Base-by-base conservation (phyloP, 2,329 filamentous ascomycete species). In the Uncinocarpus reesii region DNA sequence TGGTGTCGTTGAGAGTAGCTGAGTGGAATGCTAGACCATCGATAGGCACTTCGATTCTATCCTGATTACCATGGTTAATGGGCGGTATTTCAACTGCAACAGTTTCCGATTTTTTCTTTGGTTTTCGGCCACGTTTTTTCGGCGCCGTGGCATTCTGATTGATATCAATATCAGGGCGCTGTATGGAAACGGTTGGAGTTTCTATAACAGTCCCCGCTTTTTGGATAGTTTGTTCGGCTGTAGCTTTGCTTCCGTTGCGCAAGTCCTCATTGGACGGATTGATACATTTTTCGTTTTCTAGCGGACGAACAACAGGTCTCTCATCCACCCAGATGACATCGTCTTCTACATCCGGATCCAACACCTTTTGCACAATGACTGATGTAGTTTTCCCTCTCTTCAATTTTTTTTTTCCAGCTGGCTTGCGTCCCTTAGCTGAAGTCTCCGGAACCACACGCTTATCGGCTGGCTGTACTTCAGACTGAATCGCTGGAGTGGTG, bases 381-480 rank as follows among this genome's bases (percentile, higher is more conserved):
- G 66, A 67, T 0, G 62, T 65, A 4, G 66, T 66, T 50, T 71
- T 71, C 31, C 65, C 64, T 50, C 71, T 64, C 56, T 70, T 74
- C 16, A 63, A 44, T 43, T 68, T 70, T 53, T 61, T 69, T 64
- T 67, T 74, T 60, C 52, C 69, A 50, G 53, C 16, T 62, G 56
- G 1, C 56, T n/a, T 21, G 58, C 61, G 37, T 26, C 34, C 36
- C 13, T 4, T 21, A 11, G 21, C 28, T n/a, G 32, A 37, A 23
- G 15, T 7, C 5, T 29, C n/a, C 11, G 13, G 18, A 5, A 7
- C 15, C n/a, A 23, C 15, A 20, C 8, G 2, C 8, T 16, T 8
- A 35, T 45, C 10, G 15, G 16, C 15, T 4, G 15, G 31, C 15
- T 46, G 23, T 13, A 28, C 16, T 11, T 11, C 20, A 15, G 34